These are phyloP conservation scores for Sclerotinia subarctica DNA, from an alignment of 2,329 filamentous ascomycete species.

Conservation along the genomic window DNA sequence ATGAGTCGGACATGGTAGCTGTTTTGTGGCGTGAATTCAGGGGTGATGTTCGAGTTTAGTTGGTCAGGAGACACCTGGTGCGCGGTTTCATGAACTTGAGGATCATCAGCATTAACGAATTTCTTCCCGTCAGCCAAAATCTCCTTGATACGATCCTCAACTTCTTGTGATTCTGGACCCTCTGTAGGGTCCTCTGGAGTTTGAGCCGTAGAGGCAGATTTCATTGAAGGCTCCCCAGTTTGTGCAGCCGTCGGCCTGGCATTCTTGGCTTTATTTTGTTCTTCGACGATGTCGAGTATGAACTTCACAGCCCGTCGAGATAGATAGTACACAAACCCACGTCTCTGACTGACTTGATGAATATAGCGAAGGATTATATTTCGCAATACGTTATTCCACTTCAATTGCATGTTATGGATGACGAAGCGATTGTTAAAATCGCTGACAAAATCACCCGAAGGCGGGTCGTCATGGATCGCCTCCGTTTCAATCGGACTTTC, in stretches of 20 bases:
- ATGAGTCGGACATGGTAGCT: slow-evolving; percentile 94
- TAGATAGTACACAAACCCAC: slow-evolving; percentile 97
- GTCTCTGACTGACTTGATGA: slow-evolving; percentile 91
- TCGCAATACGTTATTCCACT: slow-evolving; percentile 95
- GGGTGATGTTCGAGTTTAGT: slow-evolving; percentile 71
- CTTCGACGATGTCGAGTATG: slow-evolving; percentile 94
- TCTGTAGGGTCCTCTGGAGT: slow-evolving; percentile 24
- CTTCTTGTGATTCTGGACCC: slow-evolving; percentile 51
- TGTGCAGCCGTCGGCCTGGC: slow-evolving; percentile 36
- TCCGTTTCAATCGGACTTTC: slow-evolving; percentile 42
- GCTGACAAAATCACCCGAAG: slow-evolving; percentile 78
- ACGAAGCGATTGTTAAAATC: slow-evolving; percentile 99
- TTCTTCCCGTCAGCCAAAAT: slow-evolving; percentile 80
- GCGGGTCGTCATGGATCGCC: slow-evolving; percentile 60
- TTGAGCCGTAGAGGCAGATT: slow-evolving; percentile 27
- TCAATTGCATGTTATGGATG: slow-evolving; percentile 94
- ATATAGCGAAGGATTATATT: slow-evolving; percentile 97
- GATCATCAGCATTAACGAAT: slow-evolving; percentile 70
- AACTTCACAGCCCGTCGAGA: slow-evolving; percentile 95
- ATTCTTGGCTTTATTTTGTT: slow-evolving; percentile 65
- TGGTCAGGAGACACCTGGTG: slow-evolving; percentile 52
- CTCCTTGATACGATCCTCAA: slow-evolving; percentile 82
- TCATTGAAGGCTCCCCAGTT: slow-evolving; percentile 31
- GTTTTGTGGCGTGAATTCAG: slow-evolving; percentile 86
- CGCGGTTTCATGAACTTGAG: slow-evolving; percentile 39